Base-by-base conservation (phyloP, 192 early-diverging fungal genomes). In the Umbelopsis ramanniana region DNA sequence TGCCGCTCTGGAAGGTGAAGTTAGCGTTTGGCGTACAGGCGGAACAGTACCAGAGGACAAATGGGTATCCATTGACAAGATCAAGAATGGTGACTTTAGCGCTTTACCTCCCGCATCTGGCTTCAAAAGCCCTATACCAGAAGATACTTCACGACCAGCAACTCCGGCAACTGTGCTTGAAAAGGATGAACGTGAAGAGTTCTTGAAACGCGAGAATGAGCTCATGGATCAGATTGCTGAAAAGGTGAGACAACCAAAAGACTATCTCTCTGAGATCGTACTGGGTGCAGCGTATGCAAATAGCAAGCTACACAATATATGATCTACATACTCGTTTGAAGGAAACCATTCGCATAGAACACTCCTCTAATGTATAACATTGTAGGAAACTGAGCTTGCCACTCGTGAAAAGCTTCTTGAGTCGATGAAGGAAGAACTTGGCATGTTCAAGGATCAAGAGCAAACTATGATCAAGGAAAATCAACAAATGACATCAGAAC, bases 151-250 rank as follows among this genome's bases (percentile, higher is more conserved):
- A 4, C 81, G 94, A 46, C 83, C 92, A 3, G 74, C 84, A 2
- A 97, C 97, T 15, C 95, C 97, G 11, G 90, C 90, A 2, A 85
- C 90, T 24, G 82, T 83, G 45, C 75, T 98, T 53, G 87, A 88
- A 63, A 88, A 94, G 50, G 97, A 98, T 78, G 96, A 98, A 79
- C 86, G 94, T 33, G 96, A 98, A 52, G 97, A 96, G 66, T 98
- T 98, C 76, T 76, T 98, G 79, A 86, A 88, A 50, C 88, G 98
- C 37, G 98, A 99, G 79, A 97, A 96, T 79, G 98, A 99, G 77
- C 86, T 98, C 69, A 91, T 88, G 67, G 96, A 99, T 74, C 90
- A 94, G 71, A 81, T 99, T 53, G 89, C 96, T 7, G 95, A 98
- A 60, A 96, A 95, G 74, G 72, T 74, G 40, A 47, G 22, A 33